Percentiles rank a stretch among this genome's conserved stretches.
Evolutionary conservation across 331 rosid genomes (phyloP).

Genomic region (Pyracantha coccinea): DNA sequence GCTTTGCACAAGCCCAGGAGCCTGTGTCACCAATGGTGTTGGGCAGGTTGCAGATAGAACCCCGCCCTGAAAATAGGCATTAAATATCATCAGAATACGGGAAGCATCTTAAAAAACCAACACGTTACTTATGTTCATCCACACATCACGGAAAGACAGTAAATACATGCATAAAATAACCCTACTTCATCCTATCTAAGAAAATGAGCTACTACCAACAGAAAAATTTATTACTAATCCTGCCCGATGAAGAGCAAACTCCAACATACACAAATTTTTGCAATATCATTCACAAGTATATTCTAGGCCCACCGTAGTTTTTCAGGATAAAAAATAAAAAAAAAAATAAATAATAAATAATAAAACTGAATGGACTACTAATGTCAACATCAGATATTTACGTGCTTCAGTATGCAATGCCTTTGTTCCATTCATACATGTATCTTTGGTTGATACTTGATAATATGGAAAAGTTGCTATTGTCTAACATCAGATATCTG

Average conservation of each 20-base stretch:
- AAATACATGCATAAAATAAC: background rate
- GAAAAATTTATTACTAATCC: background rate
- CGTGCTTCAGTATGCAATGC: background rate
- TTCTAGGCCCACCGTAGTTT: background rate
- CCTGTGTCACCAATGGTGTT: constrained; percentile 70
- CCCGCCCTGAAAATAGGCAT: constrained; percentile 62
- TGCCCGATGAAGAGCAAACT: background rate
- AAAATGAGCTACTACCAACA: background rate
- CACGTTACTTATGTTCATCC: background rate
- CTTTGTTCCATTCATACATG: background rate
- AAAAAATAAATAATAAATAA: too few species aligned
- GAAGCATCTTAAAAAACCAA: background rate
- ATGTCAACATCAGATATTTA: background rate
- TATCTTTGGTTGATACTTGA: background rate
- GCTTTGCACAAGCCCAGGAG: constrained; percentile 86
- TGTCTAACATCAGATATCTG: background rate
- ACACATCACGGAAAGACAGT: background rate
- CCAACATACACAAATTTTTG: background rate
- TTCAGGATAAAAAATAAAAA: background rate
- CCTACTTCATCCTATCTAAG: background rate
- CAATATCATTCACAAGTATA: background rate
- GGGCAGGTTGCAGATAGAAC: constrained; percentile 67
- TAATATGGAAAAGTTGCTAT: background rate
- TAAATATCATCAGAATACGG: constrained; percentile 8
- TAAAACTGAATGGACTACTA: background rate